Conservation (phyloP, 768 basidiomycete genomes). For the Mycena galopus region DNA sequence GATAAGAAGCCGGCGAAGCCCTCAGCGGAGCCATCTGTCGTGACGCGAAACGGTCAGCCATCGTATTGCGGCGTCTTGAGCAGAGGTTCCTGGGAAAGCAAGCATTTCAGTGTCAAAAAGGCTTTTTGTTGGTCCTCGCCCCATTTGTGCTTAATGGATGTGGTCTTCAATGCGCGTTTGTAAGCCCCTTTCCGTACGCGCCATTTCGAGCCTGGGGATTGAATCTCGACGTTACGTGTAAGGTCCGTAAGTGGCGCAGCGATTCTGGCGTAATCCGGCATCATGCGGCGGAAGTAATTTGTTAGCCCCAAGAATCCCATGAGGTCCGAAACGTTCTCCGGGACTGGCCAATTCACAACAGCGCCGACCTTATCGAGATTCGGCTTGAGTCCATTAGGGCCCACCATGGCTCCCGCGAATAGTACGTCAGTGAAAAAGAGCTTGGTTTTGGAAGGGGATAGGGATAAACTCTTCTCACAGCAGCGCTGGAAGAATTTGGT, state of each 20-base stretch:
- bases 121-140: constrained; percentile 38
- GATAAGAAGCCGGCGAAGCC: constrained; percentile 46
- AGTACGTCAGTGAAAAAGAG: constrained; percentile 52
- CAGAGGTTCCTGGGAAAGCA: constrained; percentile 41
- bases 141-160: constrained; percentile 39
- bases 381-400: constrained; percentile 49
- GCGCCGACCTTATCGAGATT: constrained; percentile 54
- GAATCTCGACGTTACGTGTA: constrained; percentile 38
- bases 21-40: constrained; percentile 45
- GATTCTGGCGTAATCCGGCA: constrained; percentile 49
- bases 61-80: constrained; percentile 41
- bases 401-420: constrained; percentile 51
- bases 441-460: constrained; percentile 51
- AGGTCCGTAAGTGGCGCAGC: constrained; percentile 51
- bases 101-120: constrained; percentile 43
- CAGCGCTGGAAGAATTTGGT: constrained; percentile 44
- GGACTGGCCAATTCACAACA: constrained; percentile 49
- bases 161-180: constrained; percentile 40
- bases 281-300: constrained; percentile 49
- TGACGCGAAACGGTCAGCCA: constrained; percentile 45
- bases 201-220: constrained; percentile 38
- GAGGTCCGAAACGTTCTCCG: constrained; percentile 45
- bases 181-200: constrained; percentile 40
- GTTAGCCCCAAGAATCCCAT: constrained; percentile 51
- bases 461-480: constrained; percentile 46